Evolutionary conservation across 441 rosid species (phyloP).

Genomic region (Lagerstroemia fauriei): DNA sequence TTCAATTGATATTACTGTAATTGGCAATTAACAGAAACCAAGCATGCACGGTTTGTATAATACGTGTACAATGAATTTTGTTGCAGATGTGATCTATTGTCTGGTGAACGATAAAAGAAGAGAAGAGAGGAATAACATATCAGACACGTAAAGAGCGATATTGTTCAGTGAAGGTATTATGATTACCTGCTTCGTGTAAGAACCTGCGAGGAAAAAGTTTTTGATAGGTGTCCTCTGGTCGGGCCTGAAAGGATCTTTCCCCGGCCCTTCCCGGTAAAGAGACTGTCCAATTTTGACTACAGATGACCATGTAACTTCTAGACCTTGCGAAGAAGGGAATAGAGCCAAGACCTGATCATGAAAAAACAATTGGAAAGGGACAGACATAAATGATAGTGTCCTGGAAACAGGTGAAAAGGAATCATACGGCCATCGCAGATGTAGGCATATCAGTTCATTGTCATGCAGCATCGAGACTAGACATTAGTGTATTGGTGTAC

Average conservation of each 20-base stretch:
- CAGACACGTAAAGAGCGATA: neutral
- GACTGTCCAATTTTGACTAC: conserved; percentile 93
- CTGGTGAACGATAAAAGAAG: no score
- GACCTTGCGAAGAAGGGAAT: conserved; percentile 85
- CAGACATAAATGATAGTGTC: neutral
- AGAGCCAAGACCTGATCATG: conserved; percentile 62
- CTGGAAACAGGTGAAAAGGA: neutral
- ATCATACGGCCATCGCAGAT: neutral
- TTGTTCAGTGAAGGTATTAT: neutral
- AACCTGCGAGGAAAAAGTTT: conserved; percentile 92
- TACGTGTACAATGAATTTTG: no score
- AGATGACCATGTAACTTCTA: conserved; percentile 85
- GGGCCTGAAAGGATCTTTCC: conserved; percentile 92
- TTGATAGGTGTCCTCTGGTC: conserved; percentile 88
- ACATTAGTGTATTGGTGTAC: neutral
- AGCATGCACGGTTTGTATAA: neutral
- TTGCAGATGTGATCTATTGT: no score
- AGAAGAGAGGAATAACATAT: no score
- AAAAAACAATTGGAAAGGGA: neutral
- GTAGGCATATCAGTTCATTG: neutral
- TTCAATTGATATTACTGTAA: neutral
- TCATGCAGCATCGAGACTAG: neutral
- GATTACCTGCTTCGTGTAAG: conserved; percentile 86
- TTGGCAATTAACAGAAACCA: neutral
- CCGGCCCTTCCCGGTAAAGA: conserved; percentile 85